These are phyloP conservation scores for Gracilaria domingensis DNA, from an alignment of 23 red algal genomes.

Conservation along the genomic window DNA sequence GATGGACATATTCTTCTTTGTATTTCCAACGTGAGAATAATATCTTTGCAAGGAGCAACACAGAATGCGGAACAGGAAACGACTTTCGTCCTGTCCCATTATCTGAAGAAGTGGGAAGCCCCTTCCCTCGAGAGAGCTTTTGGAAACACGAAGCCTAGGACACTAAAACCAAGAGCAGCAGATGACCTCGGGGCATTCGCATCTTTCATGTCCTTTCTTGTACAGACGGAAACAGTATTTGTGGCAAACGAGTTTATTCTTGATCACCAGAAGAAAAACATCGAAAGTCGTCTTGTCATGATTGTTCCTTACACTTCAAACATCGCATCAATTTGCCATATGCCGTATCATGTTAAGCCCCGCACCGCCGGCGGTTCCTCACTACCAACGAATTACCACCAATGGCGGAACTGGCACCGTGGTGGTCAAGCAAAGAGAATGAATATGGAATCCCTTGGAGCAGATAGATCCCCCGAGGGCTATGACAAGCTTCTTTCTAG, in stretches of 20 bases:
- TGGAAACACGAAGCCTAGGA: neutral
- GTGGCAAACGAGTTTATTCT: slow-evolving; percentile 3
- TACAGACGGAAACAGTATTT: neutral
- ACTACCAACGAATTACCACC: neutral
- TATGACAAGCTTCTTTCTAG: neutral
- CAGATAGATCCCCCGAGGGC: neutral
- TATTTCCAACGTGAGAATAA: neutral
- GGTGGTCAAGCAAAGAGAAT: neutral
- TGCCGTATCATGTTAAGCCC: neutral
- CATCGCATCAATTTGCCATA: neutral
- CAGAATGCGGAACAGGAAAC: neutral
- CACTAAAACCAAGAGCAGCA: slow-evolving; percentile 6
- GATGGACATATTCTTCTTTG: neutral
- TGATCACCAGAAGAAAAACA: neutral
- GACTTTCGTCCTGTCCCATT: slow-evolving; percentile 6
- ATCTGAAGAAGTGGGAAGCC: slow-evolving; percentile 17
- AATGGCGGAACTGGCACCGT: slow-evolving; percentile 13
- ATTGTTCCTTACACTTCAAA: neutral
- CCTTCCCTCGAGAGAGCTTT: neutral
- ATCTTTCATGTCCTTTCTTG: neutral
- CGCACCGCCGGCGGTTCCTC: neutral
- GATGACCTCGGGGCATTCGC: neutral
- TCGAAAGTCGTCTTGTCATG: neutral
- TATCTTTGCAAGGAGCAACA: neutral
- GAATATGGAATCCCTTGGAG: neutral